phyloP scores from a whole-genome alignment of 139 green algal species.

The Parachlorella kessleri region DNA sequence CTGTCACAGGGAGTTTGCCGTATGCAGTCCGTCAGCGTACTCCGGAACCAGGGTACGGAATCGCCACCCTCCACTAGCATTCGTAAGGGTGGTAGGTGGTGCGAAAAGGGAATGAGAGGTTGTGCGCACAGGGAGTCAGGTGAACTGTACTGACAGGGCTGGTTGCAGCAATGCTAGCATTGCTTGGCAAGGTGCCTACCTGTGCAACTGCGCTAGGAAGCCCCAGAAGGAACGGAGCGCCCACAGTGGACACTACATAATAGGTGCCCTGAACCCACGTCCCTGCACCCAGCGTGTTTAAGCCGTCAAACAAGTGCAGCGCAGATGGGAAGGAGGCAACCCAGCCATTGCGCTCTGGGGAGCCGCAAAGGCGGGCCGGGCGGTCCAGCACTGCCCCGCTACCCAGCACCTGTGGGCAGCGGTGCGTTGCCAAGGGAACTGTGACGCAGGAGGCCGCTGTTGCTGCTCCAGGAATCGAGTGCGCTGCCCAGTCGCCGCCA shows the following conservation, averaged over 20 bases:
- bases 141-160: too few species aligned
- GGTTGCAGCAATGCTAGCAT: too few species aligned
- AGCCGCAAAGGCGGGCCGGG: not conserved
- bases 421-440: not conserved
- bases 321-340: not conserved
- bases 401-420: not conserved
- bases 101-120: too few species aligned
- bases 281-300: not conserved
- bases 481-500: not conserved
- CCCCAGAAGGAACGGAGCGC: conserved; percentile 20
- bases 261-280: conserved; percentile 6
- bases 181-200: too few species aligned
- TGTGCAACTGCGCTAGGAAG: conserved; percentile 17
- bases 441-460: conserved; percentile 13
- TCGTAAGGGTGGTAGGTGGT: too few species aligned
- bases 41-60: too few species aligned
- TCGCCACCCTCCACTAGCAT: too few species aligned
- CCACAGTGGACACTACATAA: conserved; percentile 3
- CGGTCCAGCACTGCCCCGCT: not conserved
- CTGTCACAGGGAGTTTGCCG: too few species aligned
- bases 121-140: too few species aligned
- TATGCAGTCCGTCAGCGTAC: too few species aligned
- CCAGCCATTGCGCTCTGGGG: not conserved
- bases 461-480: conserved; percentile 12
- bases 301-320: not conserved